Conservation (phyloP, 139 green algal species). For the Bryopsis sp. region DNA sequence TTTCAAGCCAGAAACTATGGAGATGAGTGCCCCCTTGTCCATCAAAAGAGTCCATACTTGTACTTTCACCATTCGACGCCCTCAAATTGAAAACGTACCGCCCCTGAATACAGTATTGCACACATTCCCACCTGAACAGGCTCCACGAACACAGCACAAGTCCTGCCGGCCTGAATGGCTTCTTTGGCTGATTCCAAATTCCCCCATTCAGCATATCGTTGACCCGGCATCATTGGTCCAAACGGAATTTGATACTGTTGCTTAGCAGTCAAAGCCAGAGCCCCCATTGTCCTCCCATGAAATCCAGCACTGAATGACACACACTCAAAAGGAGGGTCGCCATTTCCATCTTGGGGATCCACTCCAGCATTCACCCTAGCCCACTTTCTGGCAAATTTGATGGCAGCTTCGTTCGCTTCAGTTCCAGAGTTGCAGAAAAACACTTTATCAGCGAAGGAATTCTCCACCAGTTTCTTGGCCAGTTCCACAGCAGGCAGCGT, state of each 20-base stretch:
- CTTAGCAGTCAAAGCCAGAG: constrained; percentile 75
- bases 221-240: constrained; percentile 75
- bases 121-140: constrained; percentile 75
- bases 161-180: constrained; percentile 73
- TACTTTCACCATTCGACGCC: too few species aligned
- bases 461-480: constrained; percentile 77
- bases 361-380: constrained; percentile 47
- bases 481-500: constrained; percentile 80
- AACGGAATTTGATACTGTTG: constrained; percentile 92
- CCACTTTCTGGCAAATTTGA: constrained; percentile 98
- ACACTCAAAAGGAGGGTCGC: constrained; percentile 65
- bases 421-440: constrained; percentile 98
- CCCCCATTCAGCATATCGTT: constrained; percentile 45
- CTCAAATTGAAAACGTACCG: too few species aligned
- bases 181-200: constrained; percentile 60
- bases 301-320: constrained; percentile 92
- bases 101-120: not conserved
- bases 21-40: too few species aligned
- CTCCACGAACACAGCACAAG: constrained; percentile 92
- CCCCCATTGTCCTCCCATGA: constrained; percentile 96
- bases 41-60: too few species aligned
- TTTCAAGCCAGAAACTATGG: too few species aligned
- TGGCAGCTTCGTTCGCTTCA: constrained; percentile 96
- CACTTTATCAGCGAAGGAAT: constrained; percentile 85
- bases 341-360: constrained; percentile 10